Conservation (phyloP, 352 stramenopile species). For the Lagenidium giganteum region DNA sequence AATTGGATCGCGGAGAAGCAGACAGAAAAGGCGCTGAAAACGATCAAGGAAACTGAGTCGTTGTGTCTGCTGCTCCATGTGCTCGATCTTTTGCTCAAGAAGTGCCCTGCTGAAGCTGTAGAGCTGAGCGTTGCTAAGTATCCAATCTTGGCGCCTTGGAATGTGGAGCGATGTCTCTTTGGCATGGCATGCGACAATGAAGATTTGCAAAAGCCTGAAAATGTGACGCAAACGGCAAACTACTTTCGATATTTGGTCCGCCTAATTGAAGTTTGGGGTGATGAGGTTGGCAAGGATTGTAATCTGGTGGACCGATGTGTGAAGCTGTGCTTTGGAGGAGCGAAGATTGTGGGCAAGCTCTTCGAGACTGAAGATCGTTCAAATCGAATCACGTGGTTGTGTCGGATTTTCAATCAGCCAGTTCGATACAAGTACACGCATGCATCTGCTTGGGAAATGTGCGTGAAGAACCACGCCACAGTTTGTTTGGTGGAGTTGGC, state of each 20-base stretch:
- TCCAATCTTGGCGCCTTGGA: slow-evolving; percentile 70
- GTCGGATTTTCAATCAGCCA: slow-evolving; percentile 39
- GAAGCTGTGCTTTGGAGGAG: slow-evolving; percentile 48
- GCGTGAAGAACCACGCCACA: slow-evolving; percentile 36
- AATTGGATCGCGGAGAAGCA: slow-evolving; percentile 72
- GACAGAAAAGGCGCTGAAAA: slow-evolving; percentile 31
- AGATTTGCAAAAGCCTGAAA: slow-evolving; percentile 28
- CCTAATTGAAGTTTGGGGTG: slow-evolving; percentile 43
- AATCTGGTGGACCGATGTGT: slow-evolving; percentile 60
- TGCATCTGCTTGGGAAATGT: slow-evolving; percentile 48
- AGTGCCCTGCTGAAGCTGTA: slow-evolving; percentile 60
- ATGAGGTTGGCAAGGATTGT: slow-evolving; percentile 34
- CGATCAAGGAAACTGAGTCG: slow-evolving; percentile 49
- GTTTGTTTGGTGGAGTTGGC: slow-evolving; percentile 45
- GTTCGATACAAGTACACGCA: slow-evolving; percentile 46
- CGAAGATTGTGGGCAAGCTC: slow-evolving; percentile 35
- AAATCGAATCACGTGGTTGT: slow-evolving; percentile 32
- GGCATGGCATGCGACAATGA: slow-evolving; percentile 38
- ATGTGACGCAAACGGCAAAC: slow-evolving; percentile 44
- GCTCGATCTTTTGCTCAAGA: slow-evolving; percentile 79
- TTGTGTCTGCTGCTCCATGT: slow-evolving; percentile 74
- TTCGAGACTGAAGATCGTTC: too few species aligned
- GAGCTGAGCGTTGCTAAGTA: slow-evolving; percentile 71
- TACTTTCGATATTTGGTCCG: slow-evolving; percentile 73
- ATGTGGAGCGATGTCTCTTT: slow-evolving; percentile 77